A percentile compares a stretch with the other conserved stretches of the same genome.
phyloP scores from a whole-genome alignment of 2,329 filamentous ascomycete species.

The Colletotrichum lindemuthianum region DNA sequence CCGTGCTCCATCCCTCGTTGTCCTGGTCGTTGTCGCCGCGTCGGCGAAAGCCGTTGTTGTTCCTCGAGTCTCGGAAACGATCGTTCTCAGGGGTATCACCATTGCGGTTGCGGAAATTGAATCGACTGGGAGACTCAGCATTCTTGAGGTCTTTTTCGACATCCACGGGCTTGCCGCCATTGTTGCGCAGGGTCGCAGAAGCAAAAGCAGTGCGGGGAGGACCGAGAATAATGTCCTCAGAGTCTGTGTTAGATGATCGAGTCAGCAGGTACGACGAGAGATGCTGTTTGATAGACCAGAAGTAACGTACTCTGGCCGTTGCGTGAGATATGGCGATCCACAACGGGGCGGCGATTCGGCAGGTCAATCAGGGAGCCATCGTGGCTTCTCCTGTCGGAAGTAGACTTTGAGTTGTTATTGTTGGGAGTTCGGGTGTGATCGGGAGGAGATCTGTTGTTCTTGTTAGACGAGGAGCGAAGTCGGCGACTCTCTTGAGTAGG shows the following conservation, averaged over 20 bases:
- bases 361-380: conserved; percentile 59
- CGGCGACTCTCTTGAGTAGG: background rate
- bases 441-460: conserved; percentile 51
- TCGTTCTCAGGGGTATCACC: conserved; percentile 62
- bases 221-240: conserved; percentile 86
- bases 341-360: conserved; percentile 60
- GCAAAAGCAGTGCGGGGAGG: conserved; percentile 86
- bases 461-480: conserved; percentile 28
- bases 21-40: conserved; percentile 68
- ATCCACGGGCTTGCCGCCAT: conserved; percentile 57
- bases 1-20: conserved; percentile 78
- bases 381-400: conserved; percentile 56
- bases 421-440: conserved; percentile 56
- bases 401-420: conserved; percentile 47
- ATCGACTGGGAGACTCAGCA: conserved; percentile 65
- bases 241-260: conserved; percentile 55
- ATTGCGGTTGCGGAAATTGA: conserved; percentile 65
- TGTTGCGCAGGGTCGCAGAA: conserved; percentile 70
- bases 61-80: conserved; percentile 58
- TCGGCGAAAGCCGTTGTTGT: conserved; percentile 57
- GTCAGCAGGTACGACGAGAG: conserved; percentile 42
- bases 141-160: conserved; percentile 65
- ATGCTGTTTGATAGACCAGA: background rate
- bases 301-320: conserved; percentile 62
- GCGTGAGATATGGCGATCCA: conserved; percentile 65